A percentile compares a stretch with the other conserved stretches of the same genome.
Conservation (phyloP, 257 asterid genomes). For the Solanum dulcamara region DNA sequence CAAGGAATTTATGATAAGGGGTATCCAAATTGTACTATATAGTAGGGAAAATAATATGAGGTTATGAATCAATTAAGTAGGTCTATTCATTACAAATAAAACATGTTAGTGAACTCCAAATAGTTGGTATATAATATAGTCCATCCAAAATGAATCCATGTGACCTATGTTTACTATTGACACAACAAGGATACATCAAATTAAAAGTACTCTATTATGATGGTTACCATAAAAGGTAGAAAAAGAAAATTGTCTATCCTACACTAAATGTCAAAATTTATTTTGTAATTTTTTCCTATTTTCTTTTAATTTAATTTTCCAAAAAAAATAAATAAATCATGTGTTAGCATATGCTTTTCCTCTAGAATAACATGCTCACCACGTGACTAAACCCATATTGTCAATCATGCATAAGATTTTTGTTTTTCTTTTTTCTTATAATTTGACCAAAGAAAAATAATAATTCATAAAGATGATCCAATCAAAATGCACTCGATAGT, state of each 20-base stretch:
- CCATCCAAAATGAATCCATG: not conserved
- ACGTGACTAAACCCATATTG: constrained; percentile 9
- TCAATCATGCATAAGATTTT: not conserved
- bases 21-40: not conserved
- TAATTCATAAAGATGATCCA: not conserved
- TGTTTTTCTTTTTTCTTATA: not conserved
- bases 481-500: not conserved
- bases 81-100: not conserved
- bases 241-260: not conserved
- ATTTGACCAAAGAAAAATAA: not conserved
- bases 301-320: not conserved
- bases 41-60: not conserved
- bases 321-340: not conserved
- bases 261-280: not conserved
- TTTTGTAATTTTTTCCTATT: not conserved
- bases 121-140: not conserved
- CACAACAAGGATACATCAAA: not conserved
- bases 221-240: not conserved
- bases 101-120: not conserved
- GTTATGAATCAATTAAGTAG: not conserved
- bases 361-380: constrained; percentile 26
- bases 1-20: not conserved
- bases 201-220: not conserved
- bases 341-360: constrained; percentile 25
- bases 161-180: not conserved